Percentiles rank a stretch among this genome's conserved stretches.
Evolutionary conservation across 345 rosid species (phyloP).

Genomic region (Lepidium africanum): DNA sequence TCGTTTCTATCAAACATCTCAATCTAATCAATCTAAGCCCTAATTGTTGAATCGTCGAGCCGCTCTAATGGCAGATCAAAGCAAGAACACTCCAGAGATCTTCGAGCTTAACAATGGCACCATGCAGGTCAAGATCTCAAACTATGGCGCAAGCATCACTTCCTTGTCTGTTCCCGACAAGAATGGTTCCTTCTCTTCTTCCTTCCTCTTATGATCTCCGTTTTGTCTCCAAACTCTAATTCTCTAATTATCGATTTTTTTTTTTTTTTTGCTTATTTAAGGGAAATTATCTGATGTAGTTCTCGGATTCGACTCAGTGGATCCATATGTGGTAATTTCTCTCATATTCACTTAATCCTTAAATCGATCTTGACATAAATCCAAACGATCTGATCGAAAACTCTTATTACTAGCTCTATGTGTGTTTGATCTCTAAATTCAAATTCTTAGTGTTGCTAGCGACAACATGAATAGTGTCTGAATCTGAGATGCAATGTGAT

Average conservation of each 20-base stretch:
- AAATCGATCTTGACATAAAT: neutral
- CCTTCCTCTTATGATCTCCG: neutral
- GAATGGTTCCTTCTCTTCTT: conserved; percentile 39
- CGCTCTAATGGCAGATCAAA: conserved; percentile 50
- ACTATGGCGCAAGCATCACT: conserved; percentile 78
- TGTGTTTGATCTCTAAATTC: neutral
- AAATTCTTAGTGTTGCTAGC: neutral
- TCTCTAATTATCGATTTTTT: neutral
- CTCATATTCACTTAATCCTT: neutral
- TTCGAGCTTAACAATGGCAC: conserved; percentile 80
- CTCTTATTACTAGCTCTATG: neutral
- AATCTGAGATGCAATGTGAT: neutral
- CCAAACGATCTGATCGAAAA: neutral
- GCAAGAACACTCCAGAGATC: conserved; percentile 39
- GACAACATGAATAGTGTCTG: neutral
- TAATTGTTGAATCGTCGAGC: neutral
- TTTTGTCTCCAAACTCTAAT: neutral
- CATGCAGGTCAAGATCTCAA: conserved; percentile 66
- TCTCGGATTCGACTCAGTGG: conserved; percentile 83
- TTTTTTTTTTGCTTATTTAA: conserved; percentile 7
- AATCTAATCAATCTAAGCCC: neutral
- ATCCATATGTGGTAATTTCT: conserved; percentile 69
- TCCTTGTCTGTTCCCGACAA: conserved; percentile 71
- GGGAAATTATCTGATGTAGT: conserved; percentile 80
- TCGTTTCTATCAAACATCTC: neutral